Conservation (phyloP, 306 rosid species). For the Glycyrrhiza uralensis region DNA sequence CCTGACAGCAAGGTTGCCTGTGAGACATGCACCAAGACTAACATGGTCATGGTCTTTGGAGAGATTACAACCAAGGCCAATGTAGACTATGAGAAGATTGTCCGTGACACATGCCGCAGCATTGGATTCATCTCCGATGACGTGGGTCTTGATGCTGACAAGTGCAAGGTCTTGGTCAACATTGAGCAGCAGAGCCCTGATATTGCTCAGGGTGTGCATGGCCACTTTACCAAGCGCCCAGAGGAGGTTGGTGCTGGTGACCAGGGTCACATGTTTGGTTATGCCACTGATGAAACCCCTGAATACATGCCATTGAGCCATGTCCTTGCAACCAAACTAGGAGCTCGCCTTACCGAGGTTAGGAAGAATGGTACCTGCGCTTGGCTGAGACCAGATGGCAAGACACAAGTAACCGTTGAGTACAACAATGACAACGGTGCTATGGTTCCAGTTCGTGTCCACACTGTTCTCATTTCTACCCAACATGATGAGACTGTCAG, state of each 20-base stretch:
- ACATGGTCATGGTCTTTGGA: constrained; percentile 99
- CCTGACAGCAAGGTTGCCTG: constrained; percentile 99
- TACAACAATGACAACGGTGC: constrained; percentile 90
- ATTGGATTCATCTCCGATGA: constrained; percentile 91
- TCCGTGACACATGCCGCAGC: constrained; percentile 85
- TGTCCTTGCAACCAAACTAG: constrained; percentile 95
- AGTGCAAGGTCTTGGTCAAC: constrained; percentile 98
- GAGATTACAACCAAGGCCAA: constrained; percentile 98
- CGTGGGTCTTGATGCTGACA: constrained; percentile 98
- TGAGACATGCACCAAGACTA: constrained; percentile 98
- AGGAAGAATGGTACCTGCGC: constrained; percentile 94
- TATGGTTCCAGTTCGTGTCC: constrained; percentile 94
- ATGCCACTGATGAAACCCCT: constrained; percentile 99
- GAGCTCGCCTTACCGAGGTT: constrained; percentile 91
- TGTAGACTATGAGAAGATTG: constrained; percentile 96
- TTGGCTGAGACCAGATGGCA: constrained; percentile 98
- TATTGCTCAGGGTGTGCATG: constrained; percentile 99
- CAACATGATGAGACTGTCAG: constrained; percentile 98
- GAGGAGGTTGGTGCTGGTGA: constrained; percentile 99
- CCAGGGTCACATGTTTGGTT: constrained; percentile 99
- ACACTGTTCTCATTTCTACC: constrained; percentile 98
- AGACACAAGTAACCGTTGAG: constrained; percentile 97
- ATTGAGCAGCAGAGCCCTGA: constrained; percentile 99
- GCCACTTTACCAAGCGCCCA: constrained; percentile 98
- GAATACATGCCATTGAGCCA: constrained; percentile 93